A percentile compares a stretch with the other conserved stretches of the same genome.
Evolutionary conservation across 805 yeast genomes (phyloP).

Genomic region (Schwanniomyces yamadae): DNA sequence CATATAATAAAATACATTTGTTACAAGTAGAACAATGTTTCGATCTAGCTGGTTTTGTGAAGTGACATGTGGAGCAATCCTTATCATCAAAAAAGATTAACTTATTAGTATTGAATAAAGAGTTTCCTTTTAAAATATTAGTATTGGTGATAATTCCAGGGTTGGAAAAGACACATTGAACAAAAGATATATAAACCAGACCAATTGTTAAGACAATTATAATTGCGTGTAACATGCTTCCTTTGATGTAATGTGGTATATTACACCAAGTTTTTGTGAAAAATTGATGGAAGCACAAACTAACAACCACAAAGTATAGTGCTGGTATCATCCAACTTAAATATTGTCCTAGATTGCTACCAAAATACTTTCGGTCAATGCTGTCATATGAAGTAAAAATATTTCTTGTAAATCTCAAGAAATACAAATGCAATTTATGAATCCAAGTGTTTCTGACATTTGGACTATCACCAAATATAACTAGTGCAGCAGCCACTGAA

Average conservation of each 20-base stretch:
- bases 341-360: constrained; percentile 19
- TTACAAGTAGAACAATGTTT: constrained; percentile 66
- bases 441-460: constrained; percentile 33
- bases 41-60: constrained; percentile 57
- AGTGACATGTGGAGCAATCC: constrained; percentile 48
- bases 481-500: constrained; percentile 20
- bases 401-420: constrained; percentile 8
- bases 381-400: constrained; percentile 5
- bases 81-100: constrained; percentile 51
- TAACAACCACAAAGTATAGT: constrained; percentile 37
- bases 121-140: constrained; percentile 10
- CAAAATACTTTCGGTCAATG: constrained; percentile 20
- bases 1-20: constrained; percentile 46
- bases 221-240: constrained; percentile 10
- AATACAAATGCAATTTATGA: constrained; percentile 18
- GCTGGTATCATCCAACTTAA: constrained; percentile 47
- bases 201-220: constrained; percentile 32
- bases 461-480: constrained; percentile 53
- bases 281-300: constrained; percentile 32
- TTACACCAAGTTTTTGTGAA: constrained; percentile 25
- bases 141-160: constrained; percentile 38
- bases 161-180: constrained; percentile 37
- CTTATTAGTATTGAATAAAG: constrained; percentile 41
- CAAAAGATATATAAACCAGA: constrained; percentile 33
- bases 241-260: constrained; percentile 10